These are phyloP conservation scores for Colletotrichum echinochloae DNA, from an alignment of 2,329 filamentous ascomycete genomes.

Conservation along the genomic window DNA sequence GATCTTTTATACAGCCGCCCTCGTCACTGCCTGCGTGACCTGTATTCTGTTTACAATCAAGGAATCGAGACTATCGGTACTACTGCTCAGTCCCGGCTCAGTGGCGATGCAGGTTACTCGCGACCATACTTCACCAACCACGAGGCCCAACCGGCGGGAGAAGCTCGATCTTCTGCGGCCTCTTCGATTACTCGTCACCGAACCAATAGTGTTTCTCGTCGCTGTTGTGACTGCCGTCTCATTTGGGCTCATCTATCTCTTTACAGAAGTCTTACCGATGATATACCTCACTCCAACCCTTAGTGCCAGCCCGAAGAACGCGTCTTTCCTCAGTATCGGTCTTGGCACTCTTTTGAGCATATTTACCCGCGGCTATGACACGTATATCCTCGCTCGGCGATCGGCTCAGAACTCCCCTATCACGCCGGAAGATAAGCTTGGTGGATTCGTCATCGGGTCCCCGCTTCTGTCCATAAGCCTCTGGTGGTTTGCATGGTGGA, in stretches of 20 bases:
- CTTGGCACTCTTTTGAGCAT: constrained; percentile 20
- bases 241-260: too few relatives aligned
- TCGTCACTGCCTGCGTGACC: constrained; percentile 3
- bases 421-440: constrained; percentile 37
- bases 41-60: constrained; percentile 3
- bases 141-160: too few relatives aligned
- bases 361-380: constrained; percentile 12
- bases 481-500: constrained; percentile 60
- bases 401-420: constrained; percentile 18
- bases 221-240: constrained; percentile 5
- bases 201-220: constrained; percentile 22
- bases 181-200: constrained; percentile 14
- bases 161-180: constrained; percentile 26
- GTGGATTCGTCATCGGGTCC: constrained; percentile 55
- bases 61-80: constrained; percentile 23
- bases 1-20: constrained; percentile 20
- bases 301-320: not conserved
- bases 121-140: too few relatives aligned
- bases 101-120: too few relatives aligned
- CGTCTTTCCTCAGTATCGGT: not conserved
- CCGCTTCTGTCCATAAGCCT: constrained; percentile 56
- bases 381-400: not conserved
- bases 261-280: constrained; percentile 15
- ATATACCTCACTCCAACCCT: constrained; percentile 15
- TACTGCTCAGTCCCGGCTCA: not conserved